These are phyloP conservation scores for Paramyrothecium sp. DNA, from an alignment of 2,329 filamentous ascomycete species.

Conservation along the genomic window DNA sequence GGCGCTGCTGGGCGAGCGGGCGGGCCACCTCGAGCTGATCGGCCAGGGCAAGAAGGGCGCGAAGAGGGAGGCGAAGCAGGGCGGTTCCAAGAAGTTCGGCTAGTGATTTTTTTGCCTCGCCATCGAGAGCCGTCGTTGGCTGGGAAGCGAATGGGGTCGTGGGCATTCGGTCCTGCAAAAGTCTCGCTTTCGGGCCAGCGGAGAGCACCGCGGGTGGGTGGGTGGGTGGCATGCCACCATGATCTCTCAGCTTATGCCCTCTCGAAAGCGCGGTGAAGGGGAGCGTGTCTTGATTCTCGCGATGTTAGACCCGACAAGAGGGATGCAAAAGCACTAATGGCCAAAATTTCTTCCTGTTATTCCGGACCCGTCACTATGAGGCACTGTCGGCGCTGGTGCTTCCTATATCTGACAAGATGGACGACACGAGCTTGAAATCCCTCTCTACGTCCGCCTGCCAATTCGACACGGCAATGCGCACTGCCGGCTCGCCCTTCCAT, in stretches of 20 bases:
- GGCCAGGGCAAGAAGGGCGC: slow-evolving; percentile 51
- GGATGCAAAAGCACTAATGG: no score
- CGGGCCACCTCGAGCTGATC: slow-evolving; percentile 59
- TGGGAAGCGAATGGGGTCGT: background rate
- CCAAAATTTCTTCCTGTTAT: no score
- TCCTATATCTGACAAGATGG: slow-evolving; percentile 55
- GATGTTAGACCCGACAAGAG: no score
- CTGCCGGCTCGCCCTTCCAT: slow-evolving; percentile 73
- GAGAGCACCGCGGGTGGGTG: background rate
- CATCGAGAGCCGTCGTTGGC: background rate
- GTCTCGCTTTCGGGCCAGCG: background rate
- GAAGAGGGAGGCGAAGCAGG: slow-evolving; percentile 40
- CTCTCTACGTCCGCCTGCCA: slow-evolving; percentile 72
- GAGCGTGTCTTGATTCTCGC: no score
- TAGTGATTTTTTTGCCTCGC: no score
- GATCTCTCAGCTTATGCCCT: no score
- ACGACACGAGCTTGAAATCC: slow-evolving; percentile 64
- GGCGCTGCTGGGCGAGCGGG: slow-evolving; percentile 56
- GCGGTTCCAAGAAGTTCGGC: slow-evolving; percentile 55
- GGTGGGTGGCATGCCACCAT: no score
- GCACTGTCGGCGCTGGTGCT: background rate
- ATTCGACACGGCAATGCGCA: slow-evolving; percentile 81
- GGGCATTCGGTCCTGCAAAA: no score
- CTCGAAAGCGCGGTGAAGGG: no score
- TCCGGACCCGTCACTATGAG: background rate